Base-by-base conservation (phyloP, 805 yeast species). In the Sugiyamaella lignohabitans region DNA sequence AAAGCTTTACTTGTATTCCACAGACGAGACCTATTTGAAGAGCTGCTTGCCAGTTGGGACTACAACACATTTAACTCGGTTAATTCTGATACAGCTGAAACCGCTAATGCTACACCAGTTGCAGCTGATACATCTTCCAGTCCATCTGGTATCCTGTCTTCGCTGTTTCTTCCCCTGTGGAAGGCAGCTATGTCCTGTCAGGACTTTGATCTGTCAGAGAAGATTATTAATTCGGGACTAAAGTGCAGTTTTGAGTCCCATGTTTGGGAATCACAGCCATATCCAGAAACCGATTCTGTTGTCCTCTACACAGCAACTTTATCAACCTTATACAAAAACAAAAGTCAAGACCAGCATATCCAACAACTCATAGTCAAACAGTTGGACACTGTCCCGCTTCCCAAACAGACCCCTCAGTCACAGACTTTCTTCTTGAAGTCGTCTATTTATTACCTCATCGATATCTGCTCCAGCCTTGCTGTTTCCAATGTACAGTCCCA, bases 161-260 rank as follows among this genome's bases (percentile, higher is more conserved):
- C 40, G 19, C 29, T 47, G 4, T 47, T 43, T 24, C n/a, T 47
- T 5, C 51, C 51, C 5, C 41, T 47, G 6, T 47, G 51, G 51
- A 27, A 30, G 18, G 30, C 48, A 11, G 38, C 48, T 24, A 27
- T 47, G 22, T n/a, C 19, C 2, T 19, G 39, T n/a, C 19, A 22
- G 21, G 30, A 47, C 5, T 30, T 21, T 29, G 21, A 35, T 5
- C 11, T 35, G 11, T 10, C 38, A n/a, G 38, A 10, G 21, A 35
- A 35, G 38, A 14, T 35, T 35, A 35, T 35, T 6, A 11, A 10
- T 16, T 5, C 18, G 6, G 38, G 20, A 10, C 11, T 35, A 17
- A 8, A 5, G 6, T 35, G 38, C 11, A 8, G 20, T 11, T 16
- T 17, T 16, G n/a, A n/a, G n/a, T n/a, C n/a, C n/a, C n/a, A n/a